A percentile compares a stretch with the other conserved stretches of the same genome.
These are phyloP conservation scores for Lecanosticta acicola DNA, from an alignment of 2,329 filamentous ascomycete genomes.

Conservation along the genomic window DNA sequence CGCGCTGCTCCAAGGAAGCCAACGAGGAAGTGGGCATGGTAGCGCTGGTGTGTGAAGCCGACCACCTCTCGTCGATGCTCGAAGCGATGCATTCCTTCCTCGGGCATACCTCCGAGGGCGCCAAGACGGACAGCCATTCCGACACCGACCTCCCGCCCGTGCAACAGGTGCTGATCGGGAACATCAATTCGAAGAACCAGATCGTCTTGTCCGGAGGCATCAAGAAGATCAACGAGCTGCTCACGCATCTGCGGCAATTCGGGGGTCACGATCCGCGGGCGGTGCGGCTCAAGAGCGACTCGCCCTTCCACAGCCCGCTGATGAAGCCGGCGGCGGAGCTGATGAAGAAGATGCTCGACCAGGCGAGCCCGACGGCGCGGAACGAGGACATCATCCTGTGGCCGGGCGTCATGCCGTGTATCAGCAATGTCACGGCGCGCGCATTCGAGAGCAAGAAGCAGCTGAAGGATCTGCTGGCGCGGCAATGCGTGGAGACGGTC, in stretches of 20 bases:
- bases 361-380: conserved; percentile 47
- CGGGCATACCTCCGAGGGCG: conserved; percentile 57
- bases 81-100: conserved; percentile 74
- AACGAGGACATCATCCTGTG: conserved; percentile 66
- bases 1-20: conserved; percentile 64
- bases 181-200: conserved; percentile 93
- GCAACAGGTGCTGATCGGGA: conserved; percentile 83
- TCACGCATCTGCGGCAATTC: conserved; percentile 82
- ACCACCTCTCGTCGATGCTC: conserved; percentile 65
- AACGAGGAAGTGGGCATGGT: conserved; percentile 85
- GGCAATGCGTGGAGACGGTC: conserved; percentile 86
- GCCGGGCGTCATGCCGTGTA: conserved; percentile 67
- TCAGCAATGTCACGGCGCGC: conserved; percentile 79
- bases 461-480: conserved; percentile 70
- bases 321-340: conserved; percentile 78
- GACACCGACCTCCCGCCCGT: conserved; percentile 66
- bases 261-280: conserved; percentile 85
- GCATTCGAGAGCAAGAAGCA: conserved; percentile 70
- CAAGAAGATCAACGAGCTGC: conserved; percentile 69
- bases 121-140: conserved; percentile 56
- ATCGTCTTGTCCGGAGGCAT: conserved; percentile 89
- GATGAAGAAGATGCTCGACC: conserved; percentile 63
- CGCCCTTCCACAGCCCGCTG: conserved; percentile 84
- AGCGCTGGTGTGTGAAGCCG: conserved; percentile 79
- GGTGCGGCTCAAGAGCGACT: conserved; percentile 79